Conservation (phyloP, 2,329 filamentous ascomycete species). For the Allantophomopsis lycopodina region DNA sequence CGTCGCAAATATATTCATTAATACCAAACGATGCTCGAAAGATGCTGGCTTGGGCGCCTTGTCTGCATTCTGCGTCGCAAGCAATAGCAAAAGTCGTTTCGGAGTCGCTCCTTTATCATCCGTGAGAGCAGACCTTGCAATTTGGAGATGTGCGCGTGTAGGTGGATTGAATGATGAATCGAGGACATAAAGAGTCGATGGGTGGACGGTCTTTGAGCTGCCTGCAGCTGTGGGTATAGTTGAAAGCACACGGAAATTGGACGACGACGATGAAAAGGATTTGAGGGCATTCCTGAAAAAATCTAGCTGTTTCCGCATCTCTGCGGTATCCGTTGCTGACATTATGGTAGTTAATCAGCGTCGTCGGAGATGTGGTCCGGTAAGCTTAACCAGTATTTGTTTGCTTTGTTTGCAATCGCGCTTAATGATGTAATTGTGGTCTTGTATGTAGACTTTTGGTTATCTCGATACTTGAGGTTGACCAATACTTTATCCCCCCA, state of each 20-base stretch:
- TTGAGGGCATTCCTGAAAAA: conserved; percentile 9
- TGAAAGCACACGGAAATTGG: conserved; percentile 13
- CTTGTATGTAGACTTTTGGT: too few species aligned
- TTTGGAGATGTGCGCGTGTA: conserved; percentile 43
- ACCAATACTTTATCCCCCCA: too few species aligned
- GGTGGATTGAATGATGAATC: conserved; percentile 60
- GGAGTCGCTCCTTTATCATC: conserved; percentile 8
- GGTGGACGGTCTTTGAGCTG: conserved; percentile 7
- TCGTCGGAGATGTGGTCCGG: conserved; percentile 1
- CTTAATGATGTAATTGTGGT: conserved; percentile 1
- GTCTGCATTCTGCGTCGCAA: conserved; percentile 52
- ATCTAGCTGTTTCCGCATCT: conserved; percentile 8
- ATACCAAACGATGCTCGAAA: conserved; percentile 51
- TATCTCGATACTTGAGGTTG: too few species aligned
- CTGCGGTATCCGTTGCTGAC: background rate
- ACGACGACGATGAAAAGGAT: conserved; percentile 12
- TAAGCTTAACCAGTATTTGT: background rate
- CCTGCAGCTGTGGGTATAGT: conserved; percentile 6
- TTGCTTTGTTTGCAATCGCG: background rate
- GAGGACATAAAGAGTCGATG: conserved; percentile 36
- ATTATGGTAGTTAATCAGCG: background rate
- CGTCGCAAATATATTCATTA: conserved; percentile 58
- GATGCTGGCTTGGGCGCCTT: conserved; percentile 52
- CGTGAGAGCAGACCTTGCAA: conserved; percentile 33
- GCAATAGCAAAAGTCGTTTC: conserved; percentile 39